These are phyloP conservation scores for Verticillium zaregamsianum DNA, from an alignment of 2,329 filamentous ascomycete species.

Conservation along the genomic window DNA sequence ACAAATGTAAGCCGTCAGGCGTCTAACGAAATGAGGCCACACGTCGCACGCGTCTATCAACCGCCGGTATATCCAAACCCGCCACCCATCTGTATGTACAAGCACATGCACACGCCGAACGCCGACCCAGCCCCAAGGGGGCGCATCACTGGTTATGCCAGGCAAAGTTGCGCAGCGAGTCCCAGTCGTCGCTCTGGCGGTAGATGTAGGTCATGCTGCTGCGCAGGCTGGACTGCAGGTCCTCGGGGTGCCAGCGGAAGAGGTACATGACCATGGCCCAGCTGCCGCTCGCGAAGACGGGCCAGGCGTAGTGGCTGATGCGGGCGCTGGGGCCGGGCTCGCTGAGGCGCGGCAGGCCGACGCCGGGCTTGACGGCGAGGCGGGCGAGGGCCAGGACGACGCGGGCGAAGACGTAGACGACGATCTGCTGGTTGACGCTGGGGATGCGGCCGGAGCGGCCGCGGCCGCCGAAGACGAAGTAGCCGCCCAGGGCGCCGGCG, in stretches of 20 bases:
- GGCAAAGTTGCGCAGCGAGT: conserved; percentile 76
- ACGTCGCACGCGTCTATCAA: not conserved
- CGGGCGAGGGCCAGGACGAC: conserved; percentile 82
- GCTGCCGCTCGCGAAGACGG: conserved; percentile 82
- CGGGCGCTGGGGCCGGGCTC: conserved; percentile 33
- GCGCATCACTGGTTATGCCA: conserved; percentile 68
- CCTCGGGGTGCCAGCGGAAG: conserved; percentile 87
- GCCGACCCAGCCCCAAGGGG: not conserved
- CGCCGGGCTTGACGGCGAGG: conserved; percentile 66
- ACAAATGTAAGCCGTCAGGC: no score
- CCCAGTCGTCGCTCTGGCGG: conserved; percentile 83
- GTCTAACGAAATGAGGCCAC: no score
- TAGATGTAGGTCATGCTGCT: conserved; percentile 99
- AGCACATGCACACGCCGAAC: not conserved
- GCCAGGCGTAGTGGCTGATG: conserved; percentile 77
- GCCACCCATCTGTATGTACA: not conserved
- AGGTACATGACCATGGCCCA: conserved; percentile 96
- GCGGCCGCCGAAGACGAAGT: conserved; percentile 78
- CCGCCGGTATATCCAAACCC: not conserved
- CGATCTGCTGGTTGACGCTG: conserved; percentile 91
- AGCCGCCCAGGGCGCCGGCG: conserved; percentile 83
- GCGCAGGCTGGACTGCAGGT: conserved; percentile 83
- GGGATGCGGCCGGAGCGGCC: conserved; percentile 62
- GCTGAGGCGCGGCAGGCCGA: conserved; percentile 47
- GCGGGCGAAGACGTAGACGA: conserved; percentile 94